These are phyloP conservation scores for Saksenaea vasiformis DNA, from an alignment of 371 early-diverging fungal species.

Conservation along the genomic window DNA sequence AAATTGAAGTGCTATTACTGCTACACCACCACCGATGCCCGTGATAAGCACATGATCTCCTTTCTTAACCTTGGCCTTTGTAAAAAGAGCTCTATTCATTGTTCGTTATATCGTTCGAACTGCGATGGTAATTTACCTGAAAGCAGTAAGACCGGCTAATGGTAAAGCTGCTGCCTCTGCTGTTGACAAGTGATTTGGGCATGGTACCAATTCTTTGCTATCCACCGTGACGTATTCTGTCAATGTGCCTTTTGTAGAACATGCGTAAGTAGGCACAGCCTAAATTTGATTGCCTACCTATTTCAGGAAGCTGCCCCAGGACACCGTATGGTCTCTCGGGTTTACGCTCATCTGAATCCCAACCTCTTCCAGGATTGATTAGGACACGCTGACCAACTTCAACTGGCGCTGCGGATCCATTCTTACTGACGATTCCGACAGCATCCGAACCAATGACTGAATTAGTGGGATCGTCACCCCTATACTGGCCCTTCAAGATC, in stretches of 20 bases:
- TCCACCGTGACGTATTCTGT: constrained; percentile 57
- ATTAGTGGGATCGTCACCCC: constrained; percentile 34
- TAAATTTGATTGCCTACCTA: constrained; percentile 27
- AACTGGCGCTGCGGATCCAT: not conserved
- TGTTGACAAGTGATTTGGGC: constrained; percentile 60
- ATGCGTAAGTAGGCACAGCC: not conserved
- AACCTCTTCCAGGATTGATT: constrained; percentile 59
- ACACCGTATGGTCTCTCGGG: constrained; percentile 64
- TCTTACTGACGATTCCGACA: constrained; percentile 50
- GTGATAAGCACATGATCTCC: constrained; percentile 70
- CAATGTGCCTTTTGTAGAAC: constrained; percentile 53
- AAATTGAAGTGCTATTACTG: constrained; percentile 68
- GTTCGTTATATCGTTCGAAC: not conserved
- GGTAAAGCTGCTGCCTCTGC: constrained; percentile 74
- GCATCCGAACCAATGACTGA: constrained; percentile 66
- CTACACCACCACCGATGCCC: constrained; percentile 81
- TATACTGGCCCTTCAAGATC: constrained; percentile 59
- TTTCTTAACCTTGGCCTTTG: constrained; percentile 55
- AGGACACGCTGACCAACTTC: constrained; percentile 50
- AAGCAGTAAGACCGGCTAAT: constrained; percentile 72
- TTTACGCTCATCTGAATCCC: constrained; percentile 58
- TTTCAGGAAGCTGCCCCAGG: constrained; percentile 56
- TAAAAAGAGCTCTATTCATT: constrained; percentile 49
- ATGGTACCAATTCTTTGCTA: constrained; percentile 47
- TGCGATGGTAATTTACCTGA: constrained; percentile 26